phyloP scores from a whole-genome alignment of 306 rosid genomes.

The Chamaecrista fasciculata region DNA sequence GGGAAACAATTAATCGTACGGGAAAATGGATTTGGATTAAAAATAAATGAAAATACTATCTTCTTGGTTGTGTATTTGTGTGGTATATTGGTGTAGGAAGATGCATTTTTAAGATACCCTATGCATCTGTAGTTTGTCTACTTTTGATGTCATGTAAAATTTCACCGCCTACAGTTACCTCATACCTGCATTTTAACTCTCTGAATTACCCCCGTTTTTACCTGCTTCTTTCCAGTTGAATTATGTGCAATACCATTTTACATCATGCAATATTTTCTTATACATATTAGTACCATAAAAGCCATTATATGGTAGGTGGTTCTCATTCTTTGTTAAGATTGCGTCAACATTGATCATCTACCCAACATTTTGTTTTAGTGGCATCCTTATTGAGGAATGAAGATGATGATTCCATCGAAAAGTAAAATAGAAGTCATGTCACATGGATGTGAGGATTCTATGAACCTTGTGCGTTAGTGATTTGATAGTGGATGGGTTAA shows the following conservation, averaged over 20 bases:
- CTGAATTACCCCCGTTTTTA: background rate
- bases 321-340: background rate
- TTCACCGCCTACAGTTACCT: slow-evolving; percentile 11
- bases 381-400: too few relatives aligned
- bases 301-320: background rate
- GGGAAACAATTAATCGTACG: slow-evolving; percentile 54
- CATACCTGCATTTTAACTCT: slow-evolving; percentile 3
- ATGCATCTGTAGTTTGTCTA: background rate
- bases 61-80: slow-evolving; percentile 14
- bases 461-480: too few relatives aligned
- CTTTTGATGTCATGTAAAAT: slow-evolving; percentile 23
- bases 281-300: background rate
- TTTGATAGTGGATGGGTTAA: too few relatives aligned
- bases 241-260: background rate
- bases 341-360: background rate
- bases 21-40: background rate
- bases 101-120: slow-evolving; percentile 26
- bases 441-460: too few relatives aligned
- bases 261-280: background rate
- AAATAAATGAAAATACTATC: slow-evolving; percentile 22
- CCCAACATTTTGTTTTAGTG: background rate
- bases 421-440: too few relatives aligned
- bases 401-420: too few relatives aligned
- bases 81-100: slow-evolving; percentile 7
- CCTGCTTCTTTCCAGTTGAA: background rate